phyloP scores from a whole-genome alignment of 257 asterid genomes.

The Fraxinus pennsylvanica region DNA sequence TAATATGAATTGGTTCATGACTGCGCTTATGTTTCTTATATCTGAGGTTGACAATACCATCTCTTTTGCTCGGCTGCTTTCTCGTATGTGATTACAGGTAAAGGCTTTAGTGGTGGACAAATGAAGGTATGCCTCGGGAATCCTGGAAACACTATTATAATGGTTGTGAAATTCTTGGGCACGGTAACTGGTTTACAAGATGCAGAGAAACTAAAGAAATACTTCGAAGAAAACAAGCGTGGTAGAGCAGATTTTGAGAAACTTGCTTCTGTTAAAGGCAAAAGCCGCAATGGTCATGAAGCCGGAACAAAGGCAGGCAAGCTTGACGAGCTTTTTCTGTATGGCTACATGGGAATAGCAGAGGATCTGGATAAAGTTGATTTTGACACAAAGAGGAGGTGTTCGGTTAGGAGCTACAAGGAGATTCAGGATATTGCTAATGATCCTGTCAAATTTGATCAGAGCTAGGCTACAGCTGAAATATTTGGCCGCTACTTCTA shows the following conservation, averaged over 20 bases:
- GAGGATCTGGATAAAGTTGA: conserved; percentile 45
- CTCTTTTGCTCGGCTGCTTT: neutral
- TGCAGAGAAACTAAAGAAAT: conserved; percentile 40
- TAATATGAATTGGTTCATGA: neutral
- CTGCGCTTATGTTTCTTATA: neutral
- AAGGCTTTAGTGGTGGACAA: conserved; percentile 32
- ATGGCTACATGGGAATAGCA: conserved; percentile 41
- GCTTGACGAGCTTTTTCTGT: conserved; percentile 27
- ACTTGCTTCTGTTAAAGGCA: conserved; percentile 1
- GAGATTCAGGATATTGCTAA: conserved; percentile 37
- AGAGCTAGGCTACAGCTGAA: neutral
- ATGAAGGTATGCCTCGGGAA: conserved; percentile 33
- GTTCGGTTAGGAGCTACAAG: conserved; percentile 35
- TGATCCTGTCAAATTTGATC: conserved; percentile 29
- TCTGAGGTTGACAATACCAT: neutral
- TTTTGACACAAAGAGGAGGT: conserved; percentile 35
- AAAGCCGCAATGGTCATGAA: neutral
- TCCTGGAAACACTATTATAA: conserved; percentile 29
- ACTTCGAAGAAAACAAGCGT: conserved; percentile 28
- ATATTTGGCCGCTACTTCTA: neutral
- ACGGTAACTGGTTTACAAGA: conserved; percentile 33
- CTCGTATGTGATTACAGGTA: conserved; percentile 26
- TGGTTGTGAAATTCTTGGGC: conserved; percentile 42
- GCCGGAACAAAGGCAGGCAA: conserved; percentile 10
- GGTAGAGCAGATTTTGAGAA: conserved; percentile 33